These are phyloP conservation scores for Gentiana macrophylla DNA, from an alignment of 257 asterid species.

Conservation along the genomic window DNA sequence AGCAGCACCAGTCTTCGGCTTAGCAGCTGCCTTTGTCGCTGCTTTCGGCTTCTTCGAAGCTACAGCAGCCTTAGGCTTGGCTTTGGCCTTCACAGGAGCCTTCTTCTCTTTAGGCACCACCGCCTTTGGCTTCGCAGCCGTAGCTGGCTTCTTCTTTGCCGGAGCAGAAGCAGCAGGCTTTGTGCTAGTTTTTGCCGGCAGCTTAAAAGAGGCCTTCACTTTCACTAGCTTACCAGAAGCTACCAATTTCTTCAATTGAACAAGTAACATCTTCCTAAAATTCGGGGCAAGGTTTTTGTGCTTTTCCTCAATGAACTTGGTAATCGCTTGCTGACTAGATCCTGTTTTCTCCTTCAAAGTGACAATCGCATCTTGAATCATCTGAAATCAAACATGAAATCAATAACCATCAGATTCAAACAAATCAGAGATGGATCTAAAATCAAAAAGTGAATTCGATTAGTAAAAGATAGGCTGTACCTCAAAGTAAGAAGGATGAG, in stretches of 20 bases:
- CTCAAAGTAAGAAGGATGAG: constrained; percentile 82
- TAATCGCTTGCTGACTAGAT: constrained; percentile 75
- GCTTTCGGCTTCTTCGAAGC: constrained; percentile 3
- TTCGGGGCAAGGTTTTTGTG: constrained; percentile 64
- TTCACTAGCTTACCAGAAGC: constrained; percentile 53
- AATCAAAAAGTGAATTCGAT: not conserved
- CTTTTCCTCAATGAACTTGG: constrained; percentile 63
- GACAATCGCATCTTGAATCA: constrained; percentile 66
- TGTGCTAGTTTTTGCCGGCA: constrained; percentile 21
- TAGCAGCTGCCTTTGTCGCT: constrained; percentile 7
- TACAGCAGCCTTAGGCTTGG: constrained; percentile 5
- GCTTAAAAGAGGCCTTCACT: constrained; percentile 58
- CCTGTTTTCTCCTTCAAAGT: constrained; percentile 66
- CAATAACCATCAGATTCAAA: constrained; percentile 12
- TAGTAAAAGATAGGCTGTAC: constrained; percentile 13
- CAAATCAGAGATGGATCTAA: not conserved
- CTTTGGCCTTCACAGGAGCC: constrained; percentile 6
- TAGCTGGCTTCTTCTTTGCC: not conserved
- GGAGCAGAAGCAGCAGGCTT: constrained; percentile 18
- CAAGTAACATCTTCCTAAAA: constrained; percentile 52
- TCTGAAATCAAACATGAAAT: constrained; percentile 26
- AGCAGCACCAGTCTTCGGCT: not conserved
- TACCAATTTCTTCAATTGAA: constrained; percentile 64
- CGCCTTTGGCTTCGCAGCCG: not conserved
- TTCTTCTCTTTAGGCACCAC: constrained; percentile 5